Percentiles rank a stretch among this genome's conserved stretches.
Evolutionary conservation across 768 basidiomycete genomes (phyloP).

Genomic region (Candolleomyces aberdarensis): DNA sequence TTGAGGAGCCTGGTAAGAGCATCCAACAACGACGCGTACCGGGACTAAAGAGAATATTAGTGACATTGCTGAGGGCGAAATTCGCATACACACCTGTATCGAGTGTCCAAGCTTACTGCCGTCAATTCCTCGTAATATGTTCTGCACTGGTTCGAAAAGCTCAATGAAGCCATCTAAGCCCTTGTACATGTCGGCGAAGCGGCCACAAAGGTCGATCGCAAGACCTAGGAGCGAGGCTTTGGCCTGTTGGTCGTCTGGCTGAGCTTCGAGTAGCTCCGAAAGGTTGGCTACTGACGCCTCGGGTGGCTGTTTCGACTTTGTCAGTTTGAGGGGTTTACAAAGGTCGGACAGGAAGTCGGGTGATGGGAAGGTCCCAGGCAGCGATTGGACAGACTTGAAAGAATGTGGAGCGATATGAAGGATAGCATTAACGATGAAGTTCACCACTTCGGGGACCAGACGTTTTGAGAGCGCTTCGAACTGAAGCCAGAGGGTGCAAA

Average conservation of each 20-base stretch:
- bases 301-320: constrained; percentile 42
- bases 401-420: constrained; percentile 70
- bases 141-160: constrained; percentile 65
- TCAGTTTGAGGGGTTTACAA: constrained; percentile 36
- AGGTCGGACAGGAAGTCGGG: constrained; percentile 62
- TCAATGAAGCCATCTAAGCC: constrained; percentile 82
- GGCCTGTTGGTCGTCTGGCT: constrained; percentile 49
- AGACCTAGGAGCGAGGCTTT: constrained; percentile 72
- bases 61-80: not conserved
- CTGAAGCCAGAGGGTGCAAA: constrained; percentile 81
- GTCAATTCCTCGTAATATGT: constrained; percentile 55
- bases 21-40: constrained; percentile 31
- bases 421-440: constrained; percentile 71
- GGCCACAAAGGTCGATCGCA: constrained; percentile 58
- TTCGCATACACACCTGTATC: constrained; percentile 49
- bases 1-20: constrained; percentile 62
- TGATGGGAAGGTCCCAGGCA: constrained; percentile 71
- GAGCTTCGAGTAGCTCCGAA: constrained; percentile 33
- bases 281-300: constrained; percentile 46
- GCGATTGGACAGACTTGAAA: constrained; percentile 38
- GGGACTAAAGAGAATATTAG: not conserved
- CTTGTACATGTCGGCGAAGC: constrained; percentile 75
- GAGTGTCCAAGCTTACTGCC: constrained; percentile 38
- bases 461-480: constrained; percentile 85
- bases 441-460: constrained; percentile 84